Evolutionary conservation across 2,329 filamentous ascomycete species (phyloP).

Genomic region (Fusarium clavum): DNA sequence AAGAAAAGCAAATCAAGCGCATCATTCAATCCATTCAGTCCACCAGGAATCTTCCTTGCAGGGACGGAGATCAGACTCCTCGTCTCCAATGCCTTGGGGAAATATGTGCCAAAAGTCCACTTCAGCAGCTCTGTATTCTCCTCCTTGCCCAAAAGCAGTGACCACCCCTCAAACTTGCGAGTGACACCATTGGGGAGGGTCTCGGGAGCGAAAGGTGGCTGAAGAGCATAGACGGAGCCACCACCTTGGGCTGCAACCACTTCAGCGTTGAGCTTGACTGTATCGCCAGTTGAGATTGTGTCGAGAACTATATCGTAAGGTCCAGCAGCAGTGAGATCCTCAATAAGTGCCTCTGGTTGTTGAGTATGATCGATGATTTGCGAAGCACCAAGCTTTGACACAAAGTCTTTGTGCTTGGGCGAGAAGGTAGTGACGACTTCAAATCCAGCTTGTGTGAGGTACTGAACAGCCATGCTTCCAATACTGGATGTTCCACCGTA

Average conservation of each 20-base stretch:
- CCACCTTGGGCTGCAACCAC: constrained; percentile 29
- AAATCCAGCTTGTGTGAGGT: constrained; percentile 35
- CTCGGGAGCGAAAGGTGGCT: constrained; percentile 30
- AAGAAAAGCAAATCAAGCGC: constrained; percentile 21
- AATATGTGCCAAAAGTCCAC: constrained; percentile 36
- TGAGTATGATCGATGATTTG: constrained; percentile 22
- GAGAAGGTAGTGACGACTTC: constrained; percentile 36
- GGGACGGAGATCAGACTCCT: constrained; percentile 22
- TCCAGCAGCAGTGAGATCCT: constrained; percentile 12
- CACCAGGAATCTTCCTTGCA: constrained; percentile 26
- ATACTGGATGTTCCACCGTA: constrained; percentile 38
- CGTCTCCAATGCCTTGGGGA: constrained; percentile 21
- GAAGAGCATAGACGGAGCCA: constrained; percentile 28
- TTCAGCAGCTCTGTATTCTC: constrained; percentile 25
- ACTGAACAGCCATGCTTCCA: constrained; percentile 32
- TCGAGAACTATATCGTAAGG: constrained; percentile 31
- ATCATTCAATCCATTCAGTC: constrained; percentile 26
- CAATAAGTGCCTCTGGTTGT: not conserved
- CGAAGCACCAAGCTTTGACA: constrained; percentile 22
- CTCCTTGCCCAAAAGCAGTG: constrained; percentile 31
- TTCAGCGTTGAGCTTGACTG: constrained; percentile 27
- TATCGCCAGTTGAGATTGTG: constrained; percentile 29
- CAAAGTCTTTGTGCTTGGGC: constrained; percentile 30
- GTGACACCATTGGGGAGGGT: constrained; percentile 24
- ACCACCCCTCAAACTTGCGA: constrained; percentile 37